These are phyloP conservation scores for Pythium chondricola DNA, from an alignment of 352 stramenopile species.

Conservation along the genomic window DNA sequence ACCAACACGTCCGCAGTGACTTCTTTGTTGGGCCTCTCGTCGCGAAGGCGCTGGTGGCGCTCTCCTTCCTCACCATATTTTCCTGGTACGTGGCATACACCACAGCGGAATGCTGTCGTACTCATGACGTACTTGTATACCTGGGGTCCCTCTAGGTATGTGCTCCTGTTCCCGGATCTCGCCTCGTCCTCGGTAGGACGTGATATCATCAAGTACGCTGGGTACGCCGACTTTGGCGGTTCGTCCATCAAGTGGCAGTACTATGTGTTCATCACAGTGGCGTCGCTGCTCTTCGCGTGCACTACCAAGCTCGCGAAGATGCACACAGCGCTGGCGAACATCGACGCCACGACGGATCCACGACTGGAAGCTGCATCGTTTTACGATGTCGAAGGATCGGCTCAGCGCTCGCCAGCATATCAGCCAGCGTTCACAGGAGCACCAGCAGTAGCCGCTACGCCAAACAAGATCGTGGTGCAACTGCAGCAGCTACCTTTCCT, in stretches of 20 bases:
- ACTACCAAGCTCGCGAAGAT: slow-evolving; percentile 64
- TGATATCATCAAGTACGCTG: slow-evolving; percentile 43
- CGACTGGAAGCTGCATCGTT: background rate
- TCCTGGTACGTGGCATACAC: slow-evolving; percentile 55
- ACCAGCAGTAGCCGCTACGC: background rate
- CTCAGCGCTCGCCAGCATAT: background rate
- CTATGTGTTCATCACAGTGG: slow-evolving; percentile 55
- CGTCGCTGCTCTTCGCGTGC: slow-evolving; percentile 57
- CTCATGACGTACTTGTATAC: too few species aligned
- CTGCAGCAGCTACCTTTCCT: slow-evolving; percentile 59
- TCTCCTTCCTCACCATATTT: slow-evolving; percentile 42
- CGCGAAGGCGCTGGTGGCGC: slow-evolving; percentile 34
- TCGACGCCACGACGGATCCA: background rate
- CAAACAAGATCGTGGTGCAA: slow-evolving; percentile 21
- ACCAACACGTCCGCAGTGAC: slow-evolving; percentile 9
- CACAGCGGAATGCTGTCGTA: too few species aligned
- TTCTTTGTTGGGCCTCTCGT: slow-evolving; percentile 41
- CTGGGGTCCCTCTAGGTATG: slow-evolving; percentile 29
- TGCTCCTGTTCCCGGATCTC: slow-evolving; percentile 40
- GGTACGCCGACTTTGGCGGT: slow-evolving; percentile 50
- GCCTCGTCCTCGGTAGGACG: slow-evolving; percentile 21
- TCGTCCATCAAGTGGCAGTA: slow-evolving; percentile 44
- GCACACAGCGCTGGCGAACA: slow-evolving; percentile 21
- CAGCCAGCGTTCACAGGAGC: background rate
- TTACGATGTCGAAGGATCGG: background rate